These are phyloP conservation scores for Leccinum subatratum DNA, from an alignment of 1,284 basidiomycete species.

Conservation along the genomic window DNA sequence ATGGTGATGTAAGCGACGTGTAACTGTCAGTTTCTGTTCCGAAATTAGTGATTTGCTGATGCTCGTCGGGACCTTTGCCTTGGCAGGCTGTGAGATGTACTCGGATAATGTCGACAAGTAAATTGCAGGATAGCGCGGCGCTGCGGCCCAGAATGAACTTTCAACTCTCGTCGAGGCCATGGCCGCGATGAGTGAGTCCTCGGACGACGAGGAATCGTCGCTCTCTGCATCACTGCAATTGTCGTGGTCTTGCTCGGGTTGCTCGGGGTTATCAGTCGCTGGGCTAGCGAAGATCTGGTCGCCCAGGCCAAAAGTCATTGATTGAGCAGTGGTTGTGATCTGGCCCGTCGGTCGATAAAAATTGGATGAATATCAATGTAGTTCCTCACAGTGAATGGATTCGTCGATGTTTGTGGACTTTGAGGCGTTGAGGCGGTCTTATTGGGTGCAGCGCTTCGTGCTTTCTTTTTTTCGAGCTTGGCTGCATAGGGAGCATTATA, in stretches of 20 bases:
- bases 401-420: constrained; percentile 39
- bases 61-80: constrained; percentile 42
- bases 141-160: constrained; percentile 60
- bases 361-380: background rate
- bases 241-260: constrained; percentile 17
- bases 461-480: constrained; percentile 52
- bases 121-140: constrained; percentile 60
- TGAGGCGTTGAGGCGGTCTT: constrained; percentile 32
- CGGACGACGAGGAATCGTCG: constrained; percentile 32
- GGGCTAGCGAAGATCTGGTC: constrained; percentile 56
- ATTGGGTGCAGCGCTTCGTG: constrained; percentile 36
- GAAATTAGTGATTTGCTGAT: too few relatives aligned
- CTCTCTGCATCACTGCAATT: constrained; percentile 33
- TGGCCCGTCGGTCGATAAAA: constrained; percentile 9
- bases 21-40: too few relatives aligned
- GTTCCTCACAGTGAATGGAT: constrained; percentile 64
- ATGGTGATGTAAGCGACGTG: too few relatives aligned
- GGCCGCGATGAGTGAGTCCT: constrained; percentile 53
- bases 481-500: constrained; percentile 68
- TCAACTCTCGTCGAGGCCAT: constrained; percentile 50
- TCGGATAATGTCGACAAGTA: constrained; percentile 72
- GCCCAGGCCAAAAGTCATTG: constrained; percentile 51
- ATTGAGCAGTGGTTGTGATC: constrained; percentile 21
- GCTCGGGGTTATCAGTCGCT: constrained; percentile 15
- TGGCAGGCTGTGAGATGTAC: constrained; percentile 56